Evolutionary conservation across 2,329 filamentous ascomycete species (phyloP).

Genomic region (Scopulariopsis brevicaulis): DNA sequence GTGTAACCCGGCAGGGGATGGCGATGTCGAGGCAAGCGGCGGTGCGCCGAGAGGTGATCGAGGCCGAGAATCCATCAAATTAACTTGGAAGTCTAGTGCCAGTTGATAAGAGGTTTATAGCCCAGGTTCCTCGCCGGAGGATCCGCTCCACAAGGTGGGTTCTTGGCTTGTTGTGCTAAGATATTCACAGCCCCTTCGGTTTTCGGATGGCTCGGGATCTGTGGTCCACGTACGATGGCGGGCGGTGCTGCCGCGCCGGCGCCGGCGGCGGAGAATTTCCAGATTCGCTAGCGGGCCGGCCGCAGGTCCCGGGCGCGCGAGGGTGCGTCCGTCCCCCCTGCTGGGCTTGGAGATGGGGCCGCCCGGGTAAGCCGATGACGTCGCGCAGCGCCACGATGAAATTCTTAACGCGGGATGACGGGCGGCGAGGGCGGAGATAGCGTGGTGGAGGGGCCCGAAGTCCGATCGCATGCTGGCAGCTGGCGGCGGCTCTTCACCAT

Average conservation of each 20-base stretch:
- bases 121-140: no score
- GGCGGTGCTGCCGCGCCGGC: not conserved
- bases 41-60: no score
- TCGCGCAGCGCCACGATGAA: not conserved
- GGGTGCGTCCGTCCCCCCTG: not conserved
- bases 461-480: not conserved
- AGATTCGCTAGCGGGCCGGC: no score
- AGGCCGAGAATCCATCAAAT: no score
- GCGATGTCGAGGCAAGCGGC: no score
- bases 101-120: no score
- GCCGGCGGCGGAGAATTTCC: not conserved
- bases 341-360: not conserved
- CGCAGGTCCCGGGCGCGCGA: not conserved
- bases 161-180: not conserved
- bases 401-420: not conserved
- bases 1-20: not conserved
- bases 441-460: no score
- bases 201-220: not conserved
- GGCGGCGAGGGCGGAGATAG: not conserved
- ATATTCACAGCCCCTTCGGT: not conserved
- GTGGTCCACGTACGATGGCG: not conserved
- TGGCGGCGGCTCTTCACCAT: not conserved
- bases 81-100: no score
- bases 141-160: not conserved
- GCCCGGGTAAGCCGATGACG: not conserved